Percentiles rank a stretch among this genome's conserved stretches.
Evolutionary conservation across 2,329 filamentous ascomycete genomes (phyloP).

Genomic region (Xylariaceae sp.): DNA sequence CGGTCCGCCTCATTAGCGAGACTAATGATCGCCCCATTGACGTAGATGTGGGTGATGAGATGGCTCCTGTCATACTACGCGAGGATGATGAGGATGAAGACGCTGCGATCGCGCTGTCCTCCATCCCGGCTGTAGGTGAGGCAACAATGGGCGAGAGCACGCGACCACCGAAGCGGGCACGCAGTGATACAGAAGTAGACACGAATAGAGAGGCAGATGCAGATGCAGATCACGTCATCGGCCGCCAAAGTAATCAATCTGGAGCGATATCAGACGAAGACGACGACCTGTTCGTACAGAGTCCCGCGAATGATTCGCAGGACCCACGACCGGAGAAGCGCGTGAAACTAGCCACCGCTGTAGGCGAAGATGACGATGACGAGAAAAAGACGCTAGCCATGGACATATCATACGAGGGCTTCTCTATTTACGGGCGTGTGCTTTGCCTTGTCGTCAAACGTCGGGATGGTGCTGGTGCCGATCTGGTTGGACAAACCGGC

Average conservation of each 20-base stretch:
- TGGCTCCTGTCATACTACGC: conserved; percentile 38
- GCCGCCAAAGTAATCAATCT: conserved; percentile 29
- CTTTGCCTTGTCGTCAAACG: conserved; percentile 84
- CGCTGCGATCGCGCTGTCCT: conserved; percentile 47
- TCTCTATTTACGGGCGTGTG: conserved; percentile 90
- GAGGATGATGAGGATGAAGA: conserved; percentile 59
- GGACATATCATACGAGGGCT: conserved; percentile 87
- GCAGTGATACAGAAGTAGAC: conserved; percentile 28
- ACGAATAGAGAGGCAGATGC: conserved; percentile 16
- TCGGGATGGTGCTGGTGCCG: conserved; percentile 52
- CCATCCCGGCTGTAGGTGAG: conserved; percentile 46
- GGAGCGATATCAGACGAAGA: conserved; percentile 37
- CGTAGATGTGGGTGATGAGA: conserved; percentile 39
- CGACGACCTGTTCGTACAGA: conserved; percentile 30
- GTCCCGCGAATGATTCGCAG: conserved; percentile 36
- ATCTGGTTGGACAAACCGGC: conserved; percentile 30
- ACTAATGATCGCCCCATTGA: conserved; percentile 50
- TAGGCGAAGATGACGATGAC: conserved; percentile 39
- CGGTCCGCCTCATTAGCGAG: conserved; percentile 54
- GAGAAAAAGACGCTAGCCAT: conserved; percentile 90
- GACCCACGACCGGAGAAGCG: conserved; percentile 44
- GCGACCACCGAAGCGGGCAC: conserved; percentile 30
- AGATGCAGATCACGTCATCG: conserved; percentile 22
- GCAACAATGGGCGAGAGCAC: conserved; percentile 26
- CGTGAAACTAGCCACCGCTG: conserved; percentile 35